Evolutionary conservation across 306 rosid genomes (phyloP), one percentile per base, ranked within the genome.

Genomic region (Trichosanthes truncata): DNA sequence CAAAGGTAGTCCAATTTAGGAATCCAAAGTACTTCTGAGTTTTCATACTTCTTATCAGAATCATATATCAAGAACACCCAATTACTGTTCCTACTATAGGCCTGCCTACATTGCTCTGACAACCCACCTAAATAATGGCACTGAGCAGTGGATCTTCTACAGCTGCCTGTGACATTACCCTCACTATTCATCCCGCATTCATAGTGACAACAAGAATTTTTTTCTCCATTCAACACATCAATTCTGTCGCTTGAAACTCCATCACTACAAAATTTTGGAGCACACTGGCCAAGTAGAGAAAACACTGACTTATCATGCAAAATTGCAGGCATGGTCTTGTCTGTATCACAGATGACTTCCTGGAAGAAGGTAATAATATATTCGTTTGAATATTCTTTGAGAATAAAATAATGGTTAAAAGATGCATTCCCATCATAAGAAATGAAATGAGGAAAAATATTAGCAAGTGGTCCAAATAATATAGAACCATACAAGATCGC

Each of bases 1-100:
- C 85, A 93, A 81, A 95, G 79, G 83, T 93, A 93, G 80, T 90
- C 91, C 91, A 92, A 78, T 61, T 80, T 90, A 33, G 98, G 98
- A 87, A 91, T 77, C 88, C 90, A 26, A 33, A 26, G 29, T 45
- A 68, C 74, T 73, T 79, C 88, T 63, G 81, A 29, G 23, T 74
- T 83, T 78, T 85, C 88, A 82, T 77, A 81, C 38, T 79, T 83
- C 79, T 87, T 82, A 26, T 67, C 81, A 79, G 87, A 86, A 86
- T 89, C 87, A 86, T 73, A 74, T 72, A 80, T 72, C 85, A 92
- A 81, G 83, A 81, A 79, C 60, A 90, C 80, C 91, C 89, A 89
- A 66, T 83, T 88, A 82, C 81, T 78, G 82, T 65, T 88, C 75
- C 85, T 90, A 21, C 33, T 13, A 74, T 66, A 77, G 85, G 76